Conservation (phyloP, 78 protist genomes). For the Dictyostelium citrinum region DNA sequence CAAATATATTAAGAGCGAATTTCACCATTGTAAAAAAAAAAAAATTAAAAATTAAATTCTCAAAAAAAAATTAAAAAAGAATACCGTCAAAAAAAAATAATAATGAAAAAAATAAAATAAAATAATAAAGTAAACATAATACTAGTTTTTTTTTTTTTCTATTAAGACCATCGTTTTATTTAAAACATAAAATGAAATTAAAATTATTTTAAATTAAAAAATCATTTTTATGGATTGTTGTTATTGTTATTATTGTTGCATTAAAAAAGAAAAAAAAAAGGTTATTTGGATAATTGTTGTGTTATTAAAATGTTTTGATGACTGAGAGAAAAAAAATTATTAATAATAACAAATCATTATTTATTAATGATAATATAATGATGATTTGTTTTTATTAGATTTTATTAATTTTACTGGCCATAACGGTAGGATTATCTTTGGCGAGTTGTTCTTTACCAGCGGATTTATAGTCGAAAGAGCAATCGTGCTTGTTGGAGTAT, state of each 20-base stretch:
- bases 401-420: slow-evolving; percentile 55
- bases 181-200: background rate
- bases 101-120: no score
- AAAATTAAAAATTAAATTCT: no score
- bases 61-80: no score
- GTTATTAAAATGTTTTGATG: background rate
- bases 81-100: no score
- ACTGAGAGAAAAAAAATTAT: background rate
- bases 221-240: background rate
- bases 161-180: background rate
- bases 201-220: background rate
- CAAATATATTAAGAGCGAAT: no score
- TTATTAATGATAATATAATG: background rate
- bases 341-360: background rate
- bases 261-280: background rate
- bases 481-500: slow-evolving; percentile 85
- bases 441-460: slow-evolving; percentile 76
- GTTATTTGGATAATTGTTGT: background rate
- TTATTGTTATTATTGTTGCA: background rate
- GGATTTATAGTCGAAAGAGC: slow-evolving; percentile 85
- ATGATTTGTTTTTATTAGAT: slow-evolving; percentile 20
- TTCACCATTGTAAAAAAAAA: no score
- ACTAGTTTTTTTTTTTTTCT: background rate
- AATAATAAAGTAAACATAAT: background rate
- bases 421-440: slow-evolving; percentile 81